Conservation (phyloP, 768 basidiomycete species). For the Lepiota brunneoincarnata region DNA sequence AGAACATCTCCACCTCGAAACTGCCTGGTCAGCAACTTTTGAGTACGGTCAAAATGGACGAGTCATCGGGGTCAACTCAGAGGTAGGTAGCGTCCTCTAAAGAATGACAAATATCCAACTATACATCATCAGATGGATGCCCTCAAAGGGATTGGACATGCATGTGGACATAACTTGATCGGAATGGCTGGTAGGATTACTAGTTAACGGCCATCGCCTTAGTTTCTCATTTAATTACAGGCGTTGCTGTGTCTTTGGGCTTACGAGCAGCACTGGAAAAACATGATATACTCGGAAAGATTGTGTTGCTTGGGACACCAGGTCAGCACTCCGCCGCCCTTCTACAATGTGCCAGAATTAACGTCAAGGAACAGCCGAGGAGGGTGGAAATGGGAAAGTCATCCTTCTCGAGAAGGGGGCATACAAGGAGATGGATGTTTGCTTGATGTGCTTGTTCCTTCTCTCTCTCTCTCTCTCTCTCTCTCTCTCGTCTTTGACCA, state of each 20-base stretch:
- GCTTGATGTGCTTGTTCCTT: conserved; percentile 56
- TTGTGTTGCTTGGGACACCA: conserved; percentile 76
- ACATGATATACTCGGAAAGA: conserved; percentile 62
- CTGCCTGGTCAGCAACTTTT: conserved; percentile 75
- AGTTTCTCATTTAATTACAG: conserved; percentile 24
- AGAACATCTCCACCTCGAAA: conserved; percentile 59
- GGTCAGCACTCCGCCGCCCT: conserved; percentile 36
- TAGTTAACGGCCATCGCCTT: neutral
- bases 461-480: no score
- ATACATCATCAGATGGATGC: conserved; percentile 54
- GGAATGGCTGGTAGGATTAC: conserved; percentile 49
- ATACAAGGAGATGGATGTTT: conserved; percentile 74
- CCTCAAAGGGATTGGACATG: conserved; percentile 59
- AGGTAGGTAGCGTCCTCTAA: conserved; percentile 33
- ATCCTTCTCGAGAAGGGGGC: conserved; percentile 66
- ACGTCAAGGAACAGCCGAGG: conserved; percentile 52
- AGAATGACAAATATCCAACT: neutral
- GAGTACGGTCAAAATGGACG: conserved; percentile 63
- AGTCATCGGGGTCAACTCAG: conserved; percentile 77
- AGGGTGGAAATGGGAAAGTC: conserved; percentile 74
- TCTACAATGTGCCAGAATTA: neutral
- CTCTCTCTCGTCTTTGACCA: neutral
- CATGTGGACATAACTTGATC: conserved; percentile 83
- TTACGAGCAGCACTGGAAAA: conserved; percentile 62
- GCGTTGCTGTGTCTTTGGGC: conserved; percentile 70